phyloP scores from a whole-genome alignment of 352 stramenopile species.

The Globisporangium spinosum region DNA sequence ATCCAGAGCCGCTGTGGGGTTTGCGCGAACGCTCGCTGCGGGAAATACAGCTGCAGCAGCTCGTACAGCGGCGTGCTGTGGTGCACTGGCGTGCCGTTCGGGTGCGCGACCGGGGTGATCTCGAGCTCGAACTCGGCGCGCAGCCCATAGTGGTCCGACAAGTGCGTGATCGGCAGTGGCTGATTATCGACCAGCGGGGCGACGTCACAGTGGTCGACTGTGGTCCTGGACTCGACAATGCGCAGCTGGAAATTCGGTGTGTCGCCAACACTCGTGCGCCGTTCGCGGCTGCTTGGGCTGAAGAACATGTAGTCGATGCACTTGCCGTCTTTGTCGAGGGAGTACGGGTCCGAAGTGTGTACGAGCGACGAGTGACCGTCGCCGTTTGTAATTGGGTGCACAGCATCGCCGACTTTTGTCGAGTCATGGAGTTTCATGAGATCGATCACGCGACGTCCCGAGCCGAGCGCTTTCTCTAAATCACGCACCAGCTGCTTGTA shows the following conservation, averaged over 20 bases:
- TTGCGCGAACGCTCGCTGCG: slow-evolving; percentile 56
- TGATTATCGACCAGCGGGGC: slow-evolving; percentile 13
- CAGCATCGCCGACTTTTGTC: slow-evolving; percentile 40
- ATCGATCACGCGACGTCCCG: slow-evolving; percentile 40
- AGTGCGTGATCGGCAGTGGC: slow-evolving; percentile 62
- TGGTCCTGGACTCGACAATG: slow-evolving; percentile 39
- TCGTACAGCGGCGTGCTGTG: slow-evolving; percentile 39
- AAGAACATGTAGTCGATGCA: slow-evolving; percentile 89
- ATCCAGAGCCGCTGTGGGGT: slow-evolving; percentile 54
- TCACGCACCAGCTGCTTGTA: slow-evolving; percentile 58
- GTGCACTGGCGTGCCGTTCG: slow-evolving; percentile 33
- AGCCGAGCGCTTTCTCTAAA: slow-evolving; percentile 38
- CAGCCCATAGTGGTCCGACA: slow-evolving; percentile 80
- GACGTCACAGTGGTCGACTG: slow-evolving; percentile 56
- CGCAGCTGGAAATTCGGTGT: slow-evolving; percentile 38
- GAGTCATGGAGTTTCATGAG: slow-evolving; percentile 67
- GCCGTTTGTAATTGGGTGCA: slow-evolving; percentile 78
- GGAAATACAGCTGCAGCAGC: slow-evolving; percentile 67
- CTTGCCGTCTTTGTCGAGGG: slow-evolving; percentile 60
- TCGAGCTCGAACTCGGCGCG: slow-evolving; percentile 50
- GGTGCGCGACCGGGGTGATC: slow-evolving; percentile 33
- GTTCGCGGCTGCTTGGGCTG: slow-evolving; percentile 36
- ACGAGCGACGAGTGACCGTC: slow-evolving; percentile 66
- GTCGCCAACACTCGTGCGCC: slow-evolving; percentile 19
- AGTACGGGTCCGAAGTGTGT: slow-evolving; percentile 42